Evolutionary conservation across 1,139 yeast species (phyloP).

Genomic region (Ogataea hybrid): DNA sequence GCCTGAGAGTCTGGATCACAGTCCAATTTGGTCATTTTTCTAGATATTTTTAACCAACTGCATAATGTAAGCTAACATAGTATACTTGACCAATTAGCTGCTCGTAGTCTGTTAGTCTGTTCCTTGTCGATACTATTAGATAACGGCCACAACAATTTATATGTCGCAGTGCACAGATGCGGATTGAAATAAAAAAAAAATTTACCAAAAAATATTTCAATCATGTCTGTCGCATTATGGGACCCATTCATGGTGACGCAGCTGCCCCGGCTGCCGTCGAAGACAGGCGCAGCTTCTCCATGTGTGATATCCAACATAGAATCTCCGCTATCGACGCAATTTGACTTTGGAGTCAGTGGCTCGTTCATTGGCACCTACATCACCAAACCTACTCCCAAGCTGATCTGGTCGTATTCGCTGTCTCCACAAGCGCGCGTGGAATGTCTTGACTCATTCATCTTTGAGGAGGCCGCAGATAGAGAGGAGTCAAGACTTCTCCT

Average conservation of each 20-base stretch:
- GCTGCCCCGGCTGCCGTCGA: constrained; percentile 31
- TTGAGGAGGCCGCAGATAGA: constrained; percentile 16
- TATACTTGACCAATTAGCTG: too few species aligned
- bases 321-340: constrained; percentile 24
- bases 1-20: too few species aligned
- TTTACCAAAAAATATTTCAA: constrained; percentile 7
- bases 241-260: constrained; percentile 33
- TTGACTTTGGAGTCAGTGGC: constrained; percentile 70
- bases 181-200: constrained; percentile 2
- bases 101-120: background rate
- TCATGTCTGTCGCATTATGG: constrained; percentile 22
- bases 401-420: constrained; percentile 70
- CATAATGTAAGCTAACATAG: too few species aligned
- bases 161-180: constrained; percentile 8
- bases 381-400: constrained; percentile 76
- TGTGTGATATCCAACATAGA: constrained; percentile 27
- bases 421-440: constrained; percentile 56
- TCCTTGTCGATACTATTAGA: background rate
- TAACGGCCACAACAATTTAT: background rate
- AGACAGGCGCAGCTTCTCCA: constrained; percentile 18
- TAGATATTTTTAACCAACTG: too few species aligned
- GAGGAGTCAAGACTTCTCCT: constrained; percentile 30
- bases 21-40: too few species aligned
- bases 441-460: constrained; percentile 27
- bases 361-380: constrained; percentile 71